Conservation (phyloP, 2,329 filamentous ascomycete species). For the Cercospora sojina region DNA sequence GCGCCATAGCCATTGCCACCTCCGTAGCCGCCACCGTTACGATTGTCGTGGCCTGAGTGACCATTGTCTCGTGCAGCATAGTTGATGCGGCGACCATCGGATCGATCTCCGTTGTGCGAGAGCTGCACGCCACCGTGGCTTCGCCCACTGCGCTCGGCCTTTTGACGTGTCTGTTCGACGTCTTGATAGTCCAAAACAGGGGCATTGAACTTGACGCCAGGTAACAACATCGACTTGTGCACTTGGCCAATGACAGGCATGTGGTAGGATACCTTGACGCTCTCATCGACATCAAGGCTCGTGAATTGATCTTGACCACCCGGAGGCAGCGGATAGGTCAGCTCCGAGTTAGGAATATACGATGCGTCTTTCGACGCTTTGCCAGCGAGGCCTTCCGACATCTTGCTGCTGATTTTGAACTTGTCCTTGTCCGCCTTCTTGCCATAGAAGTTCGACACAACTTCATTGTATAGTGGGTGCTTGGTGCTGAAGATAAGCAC, state of each 20-base stretch:
- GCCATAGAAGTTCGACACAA: conserved; percentile 83
- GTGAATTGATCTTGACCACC: conserved; percentile 59
- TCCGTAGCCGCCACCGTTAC: conserved; percentile 19
- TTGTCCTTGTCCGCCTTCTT: conserved; percentile 71
- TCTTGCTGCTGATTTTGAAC: conserved; percentile 70
- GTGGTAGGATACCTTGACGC: conserved; percentile 83
- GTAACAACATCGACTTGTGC: conserved; percentile 93
- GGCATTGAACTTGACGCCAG: conserved; percentile 71
- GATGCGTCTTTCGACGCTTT: conserved; percentile 76
- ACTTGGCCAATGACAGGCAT: conserved; percentile 70
- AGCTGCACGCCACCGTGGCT: conserved; percentile 68
- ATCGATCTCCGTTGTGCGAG: conserved; percentile 47
- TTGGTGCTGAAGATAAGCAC: conserved; percentile 80
- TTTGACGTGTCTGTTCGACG: conserved; percentile 68
- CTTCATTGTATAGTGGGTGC: conserved; percentile 81
- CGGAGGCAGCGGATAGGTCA: conserved; percentile 45
- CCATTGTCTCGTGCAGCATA: conserved; percentile 45
- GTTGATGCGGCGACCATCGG: conserved; percentile 53
- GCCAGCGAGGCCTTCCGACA: conserved; percentile 76
- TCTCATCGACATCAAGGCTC: conserved; percentile 78
- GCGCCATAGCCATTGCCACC: conserved; percentile 30
- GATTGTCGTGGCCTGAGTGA: conserved; percentile 30
- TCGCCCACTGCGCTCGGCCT: conserved; percentile 65
- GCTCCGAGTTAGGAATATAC: conserved; percentile 78
- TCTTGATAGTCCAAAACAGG: conserved; percentile 74